A percentile compares a stretch with the other conserved stretches of the same genome.
Evolutionary conservation across 768 basidiomycete genomes (phyloP).

Genomic region (Podaxis carcinomalis): DNA sequence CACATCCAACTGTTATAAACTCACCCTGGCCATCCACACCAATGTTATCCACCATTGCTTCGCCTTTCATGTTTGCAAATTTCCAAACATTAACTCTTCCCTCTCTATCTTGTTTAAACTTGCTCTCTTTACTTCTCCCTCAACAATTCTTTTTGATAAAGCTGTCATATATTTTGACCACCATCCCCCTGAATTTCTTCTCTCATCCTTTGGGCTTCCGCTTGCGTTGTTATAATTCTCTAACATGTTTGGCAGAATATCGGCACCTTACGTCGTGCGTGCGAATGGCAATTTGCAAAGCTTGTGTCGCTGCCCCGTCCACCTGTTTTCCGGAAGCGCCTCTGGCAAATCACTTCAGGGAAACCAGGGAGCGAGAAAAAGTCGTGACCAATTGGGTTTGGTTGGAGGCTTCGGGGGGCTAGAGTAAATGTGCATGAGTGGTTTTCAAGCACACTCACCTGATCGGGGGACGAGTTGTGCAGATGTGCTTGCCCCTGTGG

Average conservation of each 20-base stretch:
- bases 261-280: background rate
- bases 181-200: background rate
- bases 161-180: background rate
- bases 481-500: conserved; percentile 58
- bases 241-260: background rate
- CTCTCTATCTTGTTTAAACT: background rate
- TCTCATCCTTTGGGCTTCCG: background rate
- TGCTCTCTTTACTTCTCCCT: background rate
- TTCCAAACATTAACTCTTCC: background rate
- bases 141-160: too few species aligned
- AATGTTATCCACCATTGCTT: background rate
- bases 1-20: too few species aligned
- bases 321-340: conserved; percentile 1
- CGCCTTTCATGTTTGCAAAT: background rate
- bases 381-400: background rate
- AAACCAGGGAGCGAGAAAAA: background rate
- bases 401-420: background rate
- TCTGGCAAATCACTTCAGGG: background rate
- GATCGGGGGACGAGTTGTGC: conserved; percentile 33
- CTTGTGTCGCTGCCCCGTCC: background rate
- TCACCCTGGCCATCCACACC: too few species aligned
- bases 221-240: background rate
- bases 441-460: background rate
- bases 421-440: conserved; percentile 6
- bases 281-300: background rate